These are phyloP conservation scores for Dryas integrifolia DNA, from an alignment of 331 rosid species.

Conservation along the genomic window DNA sequence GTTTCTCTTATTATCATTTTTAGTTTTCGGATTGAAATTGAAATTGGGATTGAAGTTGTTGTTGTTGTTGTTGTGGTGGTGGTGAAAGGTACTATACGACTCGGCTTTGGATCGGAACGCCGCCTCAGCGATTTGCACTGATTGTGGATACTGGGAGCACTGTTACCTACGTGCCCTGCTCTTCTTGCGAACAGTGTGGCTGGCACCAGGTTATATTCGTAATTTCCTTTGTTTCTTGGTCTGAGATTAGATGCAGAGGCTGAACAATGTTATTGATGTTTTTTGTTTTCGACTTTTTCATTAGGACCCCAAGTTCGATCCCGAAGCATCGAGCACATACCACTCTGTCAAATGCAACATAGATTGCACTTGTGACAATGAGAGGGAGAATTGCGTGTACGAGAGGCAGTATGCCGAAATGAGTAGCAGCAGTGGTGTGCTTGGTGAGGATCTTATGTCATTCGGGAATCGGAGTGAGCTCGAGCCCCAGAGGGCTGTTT, in stretches of 20 bases:
- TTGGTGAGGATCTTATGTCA: slow-evolving; percentile 76
- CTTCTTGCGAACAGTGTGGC: slow-evolving; percentile 82
- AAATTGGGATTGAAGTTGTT: neutral
- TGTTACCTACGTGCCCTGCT: slow-evolving; percentile 97
- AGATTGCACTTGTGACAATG: slow-evolving; percentile 66
- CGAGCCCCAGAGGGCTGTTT: slow-evolving; percentile 71
- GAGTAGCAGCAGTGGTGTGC: slow-evolving; percentile 90
- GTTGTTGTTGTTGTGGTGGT: neutral
- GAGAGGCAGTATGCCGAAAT: slow-evolving; percentile 94
- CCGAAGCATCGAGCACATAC: slow-evolving; percentile 70
- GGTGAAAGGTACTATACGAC: slow-evolving; percentile 69
- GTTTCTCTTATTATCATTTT: neutral
- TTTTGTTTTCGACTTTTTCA: slow-evolving; percentile 16
- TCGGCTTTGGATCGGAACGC: slow-evolving; percentile 92
- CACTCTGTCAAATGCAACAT: slow-evolving; percentile 65
- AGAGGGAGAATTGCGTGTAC: slow-evolving; percentile 59
- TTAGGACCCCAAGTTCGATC: slow-evolving; percentile 86
- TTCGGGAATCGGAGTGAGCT: slow-evolving; percentile 79
- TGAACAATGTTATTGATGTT: neutral
- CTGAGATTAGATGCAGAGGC: too few relatives aligned
- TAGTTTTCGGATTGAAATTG: neutral
- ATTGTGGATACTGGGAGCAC: slow-evolving; percentile 67
- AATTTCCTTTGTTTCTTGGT: neutral
- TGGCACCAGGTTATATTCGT: slow-evolving; percentile 61
- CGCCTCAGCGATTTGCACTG: slow-evolving; percentile 76